Percentiles rank a stretch among this genome's conserved stretches.
Evolutionary conservation across 805 yeast species (phyloP).

Genomic region (Blastobotrys mokoenaii): DNA sequence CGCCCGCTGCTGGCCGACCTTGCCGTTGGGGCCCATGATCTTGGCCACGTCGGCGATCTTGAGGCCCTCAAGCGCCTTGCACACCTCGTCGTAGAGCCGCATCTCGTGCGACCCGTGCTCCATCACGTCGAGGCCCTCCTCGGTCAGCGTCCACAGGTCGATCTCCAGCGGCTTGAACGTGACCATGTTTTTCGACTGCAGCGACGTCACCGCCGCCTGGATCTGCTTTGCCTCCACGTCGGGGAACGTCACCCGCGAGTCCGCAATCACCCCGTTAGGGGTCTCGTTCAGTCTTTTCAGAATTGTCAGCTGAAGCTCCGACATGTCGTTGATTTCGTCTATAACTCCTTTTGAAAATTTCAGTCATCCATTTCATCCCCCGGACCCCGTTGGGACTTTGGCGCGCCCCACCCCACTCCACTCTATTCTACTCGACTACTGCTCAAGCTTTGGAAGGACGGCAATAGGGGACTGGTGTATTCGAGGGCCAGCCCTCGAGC

Average conservation of each 20-base stretch:
- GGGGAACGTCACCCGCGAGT: conserved; percentile 64
- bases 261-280: conserved; percentile 45
- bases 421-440: too few species aligned
- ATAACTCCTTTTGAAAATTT: not conserved
- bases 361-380: not conserved
- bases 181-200: conserved; percentile 78
- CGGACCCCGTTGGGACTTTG: not conserved
- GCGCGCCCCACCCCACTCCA: too few species aligned
- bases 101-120: conserved; percentile 84
- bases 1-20: conserved; percentile 93
- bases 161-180: conserved; percentile 62
- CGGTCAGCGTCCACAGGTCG: conserved; percentile 66
- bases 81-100: conserved; percentile 63
- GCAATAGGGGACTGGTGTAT: too few species aligned
- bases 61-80: conserved; percentile 67
- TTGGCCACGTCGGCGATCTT: conserved; percentile 60
- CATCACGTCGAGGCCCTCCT: conserved; percentile 75
- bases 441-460: too few species aligned
- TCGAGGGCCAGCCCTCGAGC: too few species aligned
- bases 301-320: conserved; percentile 30
- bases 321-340: conserved; percentile 11
- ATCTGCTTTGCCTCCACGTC: conserved; percentile 28
- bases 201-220: conserved; percentile 73
- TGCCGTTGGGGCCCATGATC: conserved; percentile 69
- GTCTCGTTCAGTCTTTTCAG: conserved; percentile 54